Percentiles rank a stretch among this genome's conserved stretches.
Evolutionary conservation across 2,329 filamentous ascomycete species (phyloP).

Genomic region (Metarhizium brunneum): DNA sequence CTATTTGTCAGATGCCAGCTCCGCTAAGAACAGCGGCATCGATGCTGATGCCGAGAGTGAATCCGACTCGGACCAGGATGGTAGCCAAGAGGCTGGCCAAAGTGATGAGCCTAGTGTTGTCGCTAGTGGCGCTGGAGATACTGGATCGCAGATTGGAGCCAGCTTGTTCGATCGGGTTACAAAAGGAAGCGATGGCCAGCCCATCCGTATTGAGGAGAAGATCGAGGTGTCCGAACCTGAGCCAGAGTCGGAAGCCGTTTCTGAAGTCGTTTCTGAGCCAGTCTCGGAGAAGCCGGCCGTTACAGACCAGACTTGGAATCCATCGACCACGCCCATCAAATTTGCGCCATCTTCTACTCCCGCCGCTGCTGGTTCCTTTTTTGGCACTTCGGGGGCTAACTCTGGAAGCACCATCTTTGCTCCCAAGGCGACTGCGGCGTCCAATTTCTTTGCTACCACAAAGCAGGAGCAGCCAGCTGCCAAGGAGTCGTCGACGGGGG

Average conservation of each 20-base stretch:
- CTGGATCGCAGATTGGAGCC: slow-evolving; percentile 23
- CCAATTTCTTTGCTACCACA: slow-evolving; percentile 26
- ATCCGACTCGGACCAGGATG: slow-evolving; percentile 32
- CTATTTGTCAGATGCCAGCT: slow-evolving; percentile 48
- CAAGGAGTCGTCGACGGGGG: slow-evolving; percentile 16
- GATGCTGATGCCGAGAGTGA: slow-evolving; percentile 39
- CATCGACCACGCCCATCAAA: slow-evolving; percentile 44
- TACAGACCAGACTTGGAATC: slow-evolving; percentile 31
- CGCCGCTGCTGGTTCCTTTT: slow-evolving; percentile 20
- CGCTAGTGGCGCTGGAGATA: slow-evolving; percentile 31
- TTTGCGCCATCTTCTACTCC: slow-evolving; percentile 31
- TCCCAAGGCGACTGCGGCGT: slow-evolving; percentile 24
- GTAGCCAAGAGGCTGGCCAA: slow-evolving; percentile 32
- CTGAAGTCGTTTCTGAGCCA: neutral
- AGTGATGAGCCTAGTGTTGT: slow-evolving; percentile 34
- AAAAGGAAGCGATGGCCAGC: slow-evolving; percentile 39
- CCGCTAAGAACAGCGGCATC: slow-evolving; percentile 42
- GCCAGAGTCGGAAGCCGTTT: neutral
- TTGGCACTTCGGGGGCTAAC: slow-evolving; percentile 19
- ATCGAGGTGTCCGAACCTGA: slow-evolving; percentile 9
- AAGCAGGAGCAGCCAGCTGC: slow-evolving; percentile 21
- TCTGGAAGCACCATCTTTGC: slow-evolving; percentile 25
- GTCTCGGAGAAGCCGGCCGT: slow-evolving; percentile 18
- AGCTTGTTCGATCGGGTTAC: slow-evolving; percentile 49
- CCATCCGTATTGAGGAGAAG: slow-evolving; percentile 29